phyloP scores from a whole-genome alignment of 139 green algal genomes.

The Chlamydomonas schloesseri region DNA sequence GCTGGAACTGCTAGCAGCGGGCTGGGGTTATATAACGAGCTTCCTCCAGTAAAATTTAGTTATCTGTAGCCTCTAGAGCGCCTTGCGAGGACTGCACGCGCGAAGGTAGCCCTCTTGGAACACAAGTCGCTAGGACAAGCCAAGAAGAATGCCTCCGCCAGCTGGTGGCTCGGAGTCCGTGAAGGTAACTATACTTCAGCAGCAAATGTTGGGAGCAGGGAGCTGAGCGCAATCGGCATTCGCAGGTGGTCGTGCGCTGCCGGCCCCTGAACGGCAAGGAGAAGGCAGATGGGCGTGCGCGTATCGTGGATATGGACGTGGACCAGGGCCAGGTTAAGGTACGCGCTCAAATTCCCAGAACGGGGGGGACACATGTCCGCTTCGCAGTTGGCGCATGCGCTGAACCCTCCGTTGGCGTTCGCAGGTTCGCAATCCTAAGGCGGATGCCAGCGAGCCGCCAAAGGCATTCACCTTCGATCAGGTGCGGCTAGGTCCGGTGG shows the following conservation, averaged over 20 bases:
- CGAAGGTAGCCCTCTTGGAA: too few relatives aligned
- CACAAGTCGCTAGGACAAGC: background rate
- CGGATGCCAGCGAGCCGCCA: slow-evolving; percentile 62
- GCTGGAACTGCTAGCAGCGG: too few relatives aligned
- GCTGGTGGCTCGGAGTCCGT: background rate
- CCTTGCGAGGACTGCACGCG: too few relatives aligned
- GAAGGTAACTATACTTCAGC: background rate
- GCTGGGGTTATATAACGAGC: too few relatives aligned
- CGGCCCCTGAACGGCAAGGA: slow-evolving; percentile 85
- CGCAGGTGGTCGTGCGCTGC: slow-evolving; percentile 84
- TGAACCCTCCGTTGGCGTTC: too few relatives aligned
- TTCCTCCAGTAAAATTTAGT: too few relatives aligned
- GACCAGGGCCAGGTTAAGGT: slow-evolving; percentile 72
- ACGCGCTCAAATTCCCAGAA: background rate
- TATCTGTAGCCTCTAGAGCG: too few relatives aligned
- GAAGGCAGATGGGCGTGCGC: slow-evolving; percentile 66
- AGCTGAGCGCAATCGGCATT: background rate
- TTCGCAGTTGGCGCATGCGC: background rate
- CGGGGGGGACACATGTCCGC: background rate
- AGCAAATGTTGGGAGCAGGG: too few relatives aligned
- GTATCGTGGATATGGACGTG: slow-evolving; percentile 83
- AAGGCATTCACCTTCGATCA: slow-evolving; percentile 83
- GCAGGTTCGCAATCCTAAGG: slow-evolving; percentile 74
- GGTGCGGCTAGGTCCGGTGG: slow-evolving; percentile 22
- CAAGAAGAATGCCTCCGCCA: background rate